Conservation (phyloP, 1,284 basidiomycete genomes). For the Athelia sp. region DNA sequence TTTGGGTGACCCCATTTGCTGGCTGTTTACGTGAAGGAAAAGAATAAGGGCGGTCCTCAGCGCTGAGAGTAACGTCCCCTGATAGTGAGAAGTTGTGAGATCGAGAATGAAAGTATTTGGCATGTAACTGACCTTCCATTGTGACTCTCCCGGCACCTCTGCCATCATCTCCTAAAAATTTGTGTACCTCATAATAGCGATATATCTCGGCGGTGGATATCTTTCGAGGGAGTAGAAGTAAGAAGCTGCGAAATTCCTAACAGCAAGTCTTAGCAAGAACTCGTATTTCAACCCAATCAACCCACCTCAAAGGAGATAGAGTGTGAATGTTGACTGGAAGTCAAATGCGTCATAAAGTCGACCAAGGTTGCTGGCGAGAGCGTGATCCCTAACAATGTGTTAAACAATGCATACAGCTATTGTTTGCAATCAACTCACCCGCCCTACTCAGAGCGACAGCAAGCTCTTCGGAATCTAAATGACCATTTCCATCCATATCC, state of each 20-base stretch:
- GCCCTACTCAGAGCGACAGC: slow-evolving; percentile 64
- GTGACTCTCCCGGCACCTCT: slow-evolving; percentile 75
- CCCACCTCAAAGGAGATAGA: slow-evolving; percentile 36
- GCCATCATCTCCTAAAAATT: slow-evolving; percentile 70
- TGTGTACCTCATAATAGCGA: slow-evolving; percentile 77
- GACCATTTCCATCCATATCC: slow-evolving; percentile 83
- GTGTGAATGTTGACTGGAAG: slow-evolving; percentile 60
- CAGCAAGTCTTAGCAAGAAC: slow-evolving; percentile 29
- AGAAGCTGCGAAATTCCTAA: slow-evolving; percentile 85
- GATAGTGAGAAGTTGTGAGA: slow-evolving; percentile 18
- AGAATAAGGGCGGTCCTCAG: slow-evolving; percentile 57
- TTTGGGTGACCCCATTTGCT: slow-evolving; percentile 9
- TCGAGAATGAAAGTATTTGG: slow-evolving; percentile 3
- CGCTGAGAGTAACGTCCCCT: slow-evolving; percentile 75
- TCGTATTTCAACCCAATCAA: not conserved
- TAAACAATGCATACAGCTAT: no score
- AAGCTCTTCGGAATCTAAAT: slow-evolving; percentile 72
- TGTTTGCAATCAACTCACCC: slow-evolving; percentile 55
- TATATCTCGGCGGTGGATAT: slow-evolving; percentile 84
- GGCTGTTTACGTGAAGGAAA: slow-evolving; percentile 17
- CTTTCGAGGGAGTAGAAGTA: slow-evolving; percentile 80
- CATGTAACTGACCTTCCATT: slow-evolving; percentile 70
- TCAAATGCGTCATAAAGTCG: slow-evolving; percentile 80
- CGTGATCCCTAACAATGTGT: slow-evolving; percentile 52
- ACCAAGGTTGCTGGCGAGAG: slow-evolving; percentile 61